These are phyloP conservation scores for Talaromyces sp. DNA, from an alignment of 2,329 filamentous ascomycete species.

Conservation along the genomic window DNA sequence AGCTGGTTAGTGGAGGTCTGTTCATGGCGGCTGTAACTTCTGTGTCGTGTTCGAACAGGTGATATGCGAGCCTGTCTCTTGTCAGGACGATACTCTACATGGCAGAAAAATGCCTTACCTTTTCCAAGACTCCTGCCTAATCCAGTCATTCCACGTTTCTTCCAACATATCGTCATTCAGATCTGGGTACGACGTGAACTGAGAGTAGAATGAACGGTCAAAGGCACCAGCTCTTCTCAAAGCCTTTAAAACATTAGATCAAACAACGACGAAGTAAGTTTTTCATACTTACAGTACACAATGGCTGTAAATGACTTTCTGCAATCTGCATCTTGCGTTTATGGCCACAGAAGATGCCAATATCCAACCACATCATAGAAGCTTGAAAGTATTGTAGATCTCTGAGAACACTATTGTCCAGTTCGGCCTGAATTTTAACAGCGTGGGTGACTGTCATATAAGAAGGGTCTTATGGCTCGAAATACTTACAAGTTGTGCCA, in stretches of 20 bases:
- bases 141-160: background rate
- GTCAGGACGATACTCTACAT: background rate
- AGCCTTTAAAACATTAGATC: background rate
- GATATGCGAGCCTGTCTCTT: background rate
- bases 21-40: background rate
- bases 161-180: background rate
- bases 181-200: background rate
- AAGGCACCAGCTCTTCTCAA: background rate
- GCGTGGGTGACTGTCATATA: background rate
- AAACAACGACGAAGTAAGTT: background rate
- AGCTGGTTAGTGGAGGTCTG: background rate
- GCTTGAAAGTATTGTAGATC: constrained; percentile 2
- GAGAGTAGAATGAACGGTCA: background rate
- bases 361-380: constrained; percentile 5
- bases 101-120: background rate
- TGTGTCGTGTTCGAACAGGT: background rate
- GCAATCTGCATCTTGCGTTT: background rate
- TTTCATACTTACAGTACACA: background rate
- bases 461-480: background rate
- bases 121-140: background rate
- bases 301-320: background rate
- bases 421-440: background rate
- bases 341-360: background rate
- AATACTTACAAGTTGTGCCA: background rate
- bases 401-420: constrained; percentile 1